Evolutionary conservation across 192 early-diverging fungal species (phyloP).

Genomic region (Coemansia erecta): DNA sequence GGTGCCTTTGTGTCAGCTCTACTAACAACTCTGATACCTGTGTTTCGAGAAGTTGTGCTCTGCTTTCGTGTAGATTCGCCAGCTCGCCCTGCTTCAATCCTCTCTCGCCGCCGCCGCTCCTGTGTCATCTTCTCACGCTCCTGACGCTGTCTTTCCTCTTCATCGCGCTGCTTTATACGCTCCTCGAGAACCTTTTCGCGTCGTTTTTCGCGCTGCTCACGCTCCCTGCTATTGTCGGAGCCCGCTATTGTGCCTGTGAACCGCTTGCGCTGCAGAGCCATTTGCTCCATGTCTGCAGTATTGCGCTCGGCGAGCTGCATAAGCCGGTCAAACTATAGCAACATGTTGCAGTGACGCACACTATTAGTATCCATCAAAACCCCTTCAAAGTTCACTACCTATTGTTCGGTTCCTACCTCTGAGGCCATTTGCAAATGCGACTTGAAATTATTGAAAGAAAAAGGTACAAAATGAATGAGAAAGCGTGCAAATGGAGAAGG

Average conservation of each 20-base stretch:
- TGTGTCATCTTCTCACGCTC: constrained; percentile 2
- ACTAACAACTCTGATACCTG: background rate
- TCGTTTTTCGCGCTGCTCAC: constrained; percentile 28
- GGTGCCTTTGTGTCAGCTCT: background rate
- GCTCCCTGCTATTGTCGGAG: constrained; percentile 4
- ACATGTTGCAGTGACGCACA: background rate
- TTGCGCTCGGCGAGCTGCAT: constrained; percentile 51
- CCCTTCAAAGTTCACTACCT: background rate
- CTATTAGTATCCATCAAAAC: background rate
- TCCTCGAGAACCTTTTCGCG: constrained; percentile 32
- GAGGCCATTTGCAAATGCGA: constrained; percentile 24
- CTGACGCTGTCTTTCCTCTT: constrained; percentile 27
- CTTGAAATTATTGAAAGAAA: constrained; percentile 1
- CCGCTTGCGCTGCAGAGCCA: constrained; percentile 27
- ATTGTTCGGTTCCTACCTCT: constrained; percentile 15
- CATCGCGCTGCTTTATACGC: constrained; percentile 29
- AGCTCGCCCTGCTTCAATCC: constrained; percentile 12
- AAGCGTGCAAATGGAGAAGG: no score
- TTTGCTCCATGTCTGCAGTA: constrained; percentile 42
- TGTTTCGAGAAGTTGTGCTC: background rate
- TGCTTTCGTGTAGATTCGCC: constrained; percentile 1
- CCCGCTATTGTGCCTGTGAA: background rate
- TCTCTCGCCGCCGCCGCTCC: constrained; percentile 20
- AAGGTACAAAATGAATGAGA: background rate
- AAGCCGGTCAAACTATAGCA: constrained; percentile 45